phyloP scores from a whole-genome alignment of 352 stramenopile genomes.

The Phytopythium sindhum region DNA sequence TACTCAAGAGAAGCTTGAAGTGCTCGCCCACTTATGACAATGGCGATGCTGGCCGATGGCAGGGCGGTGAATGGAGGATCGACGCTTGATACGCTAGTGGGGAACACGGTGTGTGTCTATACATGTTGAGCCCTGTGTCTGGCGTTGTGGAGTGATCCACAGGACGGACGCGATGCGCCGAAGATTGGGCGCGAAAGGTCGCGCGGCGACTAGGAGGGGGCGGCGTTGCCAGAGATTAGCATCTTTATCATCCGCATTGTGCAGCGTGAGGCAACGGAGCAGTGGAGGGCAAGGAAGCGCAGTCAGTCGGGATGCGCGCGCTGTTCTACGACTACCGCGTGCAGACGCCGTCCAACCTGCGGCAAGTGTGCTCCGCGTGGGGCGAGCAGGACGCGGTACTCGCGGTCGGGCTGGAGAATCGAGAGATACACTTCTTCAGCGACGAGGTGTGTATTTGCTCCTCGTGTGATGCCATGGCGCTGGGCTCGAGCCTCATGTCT shows the following conservation, averaged over 20 bases:
- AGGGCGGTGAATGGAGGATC: no score
- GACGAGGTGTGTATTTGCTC: conserved; percentile 58
- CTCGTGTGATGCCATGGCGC: neutral
- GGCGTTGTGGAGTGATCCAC: no score
- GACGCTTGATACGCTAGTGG: no score
- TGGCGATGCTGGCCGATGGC: no score
- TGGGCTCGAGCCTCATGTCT: neutral
- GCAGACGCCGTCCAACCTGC: conserved; percentile 55
- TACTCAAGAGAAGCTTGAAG: no score
- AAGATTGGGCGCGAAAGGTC: no score
- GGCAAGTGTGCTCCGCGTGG: conserved; percentile 78
- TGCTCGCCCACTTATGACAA: no score
- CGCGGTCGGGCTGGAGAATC: conserved; percentile 77
- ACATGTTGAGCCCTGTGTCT: no score
- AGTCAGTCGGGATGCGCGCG: conserved; percentile 16
- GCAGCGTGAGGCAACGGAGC: neutral
- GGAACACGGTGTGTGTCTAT: no score
- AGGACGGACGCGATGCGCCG: no score
- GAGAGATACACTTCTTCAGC: conserved; percentile 87
- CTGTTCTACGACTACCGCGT: conserved; percentile 86
- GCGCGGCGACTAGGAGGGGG: no score
- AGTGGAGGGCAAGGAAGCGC: neutral
- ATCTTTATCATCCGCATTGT: neutral
- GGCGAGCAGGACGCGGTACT: conserved; percentile 81
- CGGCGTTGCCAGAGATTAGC: neutral